Evolutionary conservation across 441 rosid species (phyloP).

Genomic region (Arabidopsis hybrid): DNA sequence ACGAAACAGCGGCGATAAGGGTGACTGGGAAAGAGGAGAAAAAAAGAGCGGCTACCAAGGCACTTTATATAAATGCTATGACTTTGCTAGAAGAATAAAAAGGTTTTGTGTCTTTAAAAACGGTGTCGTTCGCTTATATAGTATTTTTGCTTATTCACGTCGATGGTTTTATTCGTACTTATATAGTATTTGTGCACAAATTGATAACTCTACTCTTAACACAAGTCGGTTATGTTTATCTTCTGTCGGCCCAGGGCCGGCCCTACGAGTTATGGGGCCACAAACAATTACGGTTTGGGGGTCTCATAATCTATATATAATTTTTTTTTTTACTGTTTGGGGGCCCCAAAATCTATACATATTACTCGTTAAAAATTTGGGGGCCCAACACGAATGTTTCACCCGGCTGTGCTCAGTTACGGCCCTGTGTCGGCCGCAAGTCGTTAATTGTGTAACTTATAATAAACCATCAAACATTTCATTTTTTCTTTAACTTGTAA

Average conservation of each 20-base stretch:
- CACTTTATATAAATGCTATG: slow-evolving; percentile 23
- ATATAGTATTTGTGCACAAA: background rate
- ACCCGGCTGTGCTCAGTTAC: no score
- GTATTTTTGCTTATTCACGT: background rate
- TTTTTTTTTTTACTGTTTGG: no score
- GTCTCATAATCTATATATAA: no score
- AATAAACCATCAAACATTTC: slow-evolving; percentile 26
- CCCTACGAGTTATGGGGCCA: no score
- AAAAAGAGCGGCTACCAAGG: slow-evolving; percentile 23
- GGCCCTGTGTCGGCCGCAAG: slow-evolving; percentile 10
- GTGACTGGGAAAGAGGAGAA: background rate
- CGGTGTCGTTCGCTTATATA: background rate
- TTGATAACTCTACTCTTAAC: background rate
- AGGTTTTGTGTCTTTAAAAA: background rate
- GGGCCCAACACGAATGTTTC: no score
- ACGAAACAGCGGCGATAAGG: slow-evolving; percentile 30
- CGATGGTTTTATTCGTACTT: background rate
- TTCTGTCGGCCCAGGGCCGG: no score
- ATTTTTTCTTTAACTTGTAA: no score
- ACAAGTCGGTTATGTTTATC: background rate
- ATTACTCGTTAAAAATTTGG: no score
- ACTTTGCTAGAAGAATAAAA: background rate
- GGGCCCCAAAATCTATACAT: no score
- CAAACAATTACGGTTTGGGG: no score
- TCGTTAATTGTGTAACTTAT: slow-evolving; percentile 8